These are phyloP conservation scores for Pouteria glomerata DNA, from an alignment of 148 eudicot genomes.

Conservation along the genomic window DNA sequence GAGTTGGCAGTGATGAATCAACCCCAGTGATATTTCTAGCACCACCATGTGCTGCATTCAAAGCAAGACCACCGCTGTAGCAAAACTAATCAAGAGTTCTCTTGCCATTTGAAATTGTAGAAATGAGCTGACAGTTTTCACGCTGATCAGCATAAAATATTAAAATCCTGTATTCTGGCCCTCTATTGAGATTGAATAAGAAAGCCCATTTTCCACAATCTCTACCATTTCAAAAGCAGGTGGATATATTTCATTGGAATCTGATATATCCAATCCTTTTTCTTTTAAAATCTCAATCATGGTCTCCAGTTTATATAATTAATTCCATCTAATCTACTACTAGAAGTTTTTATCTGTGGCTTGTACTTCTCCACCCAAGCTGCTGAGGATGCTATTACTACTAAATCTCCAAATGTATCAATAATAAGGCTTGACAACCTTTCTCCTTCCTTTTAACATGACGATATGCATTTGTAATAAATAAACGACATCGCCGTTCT, in stretches of 20 bases:
- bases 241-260: conserved; percentile 23
- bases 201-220: conserved; percentile 77
- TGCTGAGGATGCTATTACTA: conserved; percentile 94
- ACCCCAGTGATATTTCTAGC: conserved; percentile 78
- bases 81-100: conserved; percentile 83
- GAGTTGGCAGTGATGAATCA: background rate
- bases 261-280: conserved; percentile 64
- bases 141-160: conserved; percentile 98
- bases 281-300: conserved; percentile 79
- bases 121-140: conserved; percentile 78
- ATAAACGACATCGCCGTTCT: conserved; percentile 76
- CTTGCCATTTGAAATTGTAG: conserved; percentile 60
- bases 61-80: conserved; percentile 92
- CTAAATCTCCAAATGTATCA: conserved; percentile 86
- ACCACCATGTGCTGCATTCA: conserved; percentile 73
- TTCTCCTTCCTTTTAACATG: conserved; percentile 96
- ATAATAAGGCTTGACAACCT: conserved; percentile 93
- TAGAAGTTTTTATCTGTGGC: conserved; percentile 52
- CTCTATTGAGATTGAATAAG: conserved; percentile 64
- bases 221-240: conserved; percentile 37
- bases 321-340: conserved; percentile 41
- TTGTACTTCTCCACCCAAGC: conserved; percentile 94
- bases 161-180: conserved; percentile 97
- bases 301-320: conserved; percentile 75
- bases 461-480: conserved; percentile 86